Conservation (phyloP, 106 monocot genomes). For the Ottelia alismoides region DNA sequence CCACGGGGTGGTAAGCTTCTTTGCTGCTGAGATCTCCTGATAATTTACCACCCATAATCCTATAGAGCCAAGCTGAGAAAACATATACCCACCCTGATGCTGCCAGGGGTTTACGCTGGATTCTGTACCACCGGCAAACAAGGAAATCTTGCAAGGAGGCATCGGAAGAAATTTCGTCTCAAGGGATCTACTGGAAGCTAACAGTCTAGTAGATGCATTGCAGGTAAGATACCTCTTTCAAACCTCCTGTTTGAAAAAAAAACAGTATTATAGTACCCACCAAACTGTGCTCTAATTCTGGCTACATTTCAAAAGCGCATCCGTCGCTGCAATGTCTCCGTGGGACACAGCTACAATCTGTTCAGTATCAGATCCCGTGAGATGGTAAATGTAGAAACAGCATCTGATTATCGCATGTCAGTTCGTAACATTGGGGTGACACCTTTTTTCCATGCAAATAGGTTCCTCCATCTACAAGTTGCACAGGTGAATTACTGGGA, state of each 20-base stretch:
- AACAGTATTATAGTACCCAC: not conserved
- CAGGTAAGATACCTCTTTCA: constrained; percentile 12
- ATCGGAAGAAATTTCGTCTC: constrained; percentile 78
- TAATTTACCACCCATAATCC: not conserved
- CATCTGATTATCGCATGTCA: constrained; percentile 39
- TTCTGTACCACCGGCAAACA: constrained; percentile 46
- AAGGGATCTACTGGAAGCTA: constrained; percentile 67
- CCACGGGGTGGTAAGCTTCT: constrained; percentile 43
- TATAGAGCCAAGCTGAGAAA: not conserved
- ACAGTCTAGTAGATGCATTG: constrained; percentile 43
- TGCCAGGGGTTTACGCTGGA: constrained; percentile 75
- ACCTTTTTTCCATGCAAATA: constrained; percentile 89
- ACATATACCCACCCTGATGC: not conserved
- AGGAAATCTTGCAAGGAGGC: constrained; percentile 41
- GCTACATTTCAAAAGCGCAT: constrained; percentile 27
- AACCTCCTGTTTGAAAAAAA: not conserved
- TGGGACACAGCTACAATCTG: constrained; percentile 81
- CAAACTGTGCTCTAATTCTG: not conserved
- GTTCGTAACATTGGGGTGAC: constrained; percentile 25
- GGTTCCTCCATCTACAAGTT: constrained; percentile 69
- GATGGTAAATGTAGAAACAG: constrained; percentile 79
- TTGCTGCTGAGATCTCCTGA: not conserved
- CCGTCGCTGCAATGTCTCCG: constrained; percentile 27
- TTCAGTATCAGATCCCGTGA: constrained; percentile 31
- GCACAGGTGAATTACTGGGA: constrained; percentile 35